Percentiles rank a stretch among this genome's conserved stretches.
These are phyloP conservation scores for Karstenula rhodostoma DNA, from an alignment of 2,329 filamentous ascomycete genomes.

Conservation along the genomic window DNA sequence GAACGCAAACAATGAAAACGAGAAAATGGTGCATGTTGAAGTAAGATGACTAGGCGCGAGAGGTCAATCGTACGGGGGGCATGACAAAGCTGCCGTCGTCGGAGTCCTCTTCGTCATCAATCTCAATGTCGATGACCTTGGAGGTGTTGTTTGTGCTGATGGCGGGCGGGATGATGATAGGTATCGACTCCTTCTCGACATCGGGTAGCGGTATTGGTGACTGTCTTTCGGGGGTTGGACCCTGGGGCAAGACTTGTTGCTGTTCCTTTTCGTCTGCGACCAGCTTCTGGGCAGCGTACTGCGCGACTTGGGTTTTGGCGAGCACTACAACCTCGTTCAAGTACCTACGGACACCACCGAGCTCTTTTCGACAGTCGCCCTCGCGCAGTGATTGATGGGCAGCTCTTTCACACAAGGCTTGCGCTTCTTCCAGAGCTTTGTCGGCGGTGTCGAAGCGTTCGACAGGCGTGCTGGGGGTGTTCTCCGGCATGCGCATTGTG, in stretches of 20 bases:
- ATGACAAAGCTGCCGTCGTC: conserved; percentile 46
- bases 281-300: conserved; percentile 29
- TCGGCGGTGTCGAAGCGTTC: conserved; percentile 71
- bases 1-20: conserved; percentile 33
- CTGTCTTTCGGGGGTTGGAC: conserved; percentile 27
- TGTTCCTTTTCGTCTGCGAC: conserved; percentile 17
- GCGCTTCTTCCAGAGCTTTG: conserved; percentile 79
- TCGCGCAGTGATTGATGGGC: conserved; percentile 90
- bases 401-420: conserved; percentile 82
- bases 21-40: conserved; percentile 15
- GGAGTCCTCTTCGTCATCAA: conserved; percentile 46
- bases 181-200: conserved; percentile 22
- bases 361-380: conserved; percentile 81
- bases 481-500: conserved; percentile 23
- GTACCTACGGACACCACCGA: conserved; percentile 72
- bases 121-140: conserved; percentile 44
- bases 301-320: conserved; percentile 56
- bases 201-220: conserved; percentile 25
- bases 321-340: conserved; percentile 70
- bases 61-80: conserved; percentile 48
- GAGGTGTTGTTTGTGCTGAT: conserved; percentile 14
- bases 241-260: conserved; percentile 20
- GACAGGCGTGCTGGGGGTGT: conserved; percentile 26
- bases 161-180: conserved; percentile 22
- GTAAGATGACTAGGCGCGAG: conserved; percentile 30